Evolutionary conservation across 225 moss, liverwort and hornwort species (phyloP), one percentile per base, ranked within the genome.

Genomic region (Lunularia cruciata): DNA sequence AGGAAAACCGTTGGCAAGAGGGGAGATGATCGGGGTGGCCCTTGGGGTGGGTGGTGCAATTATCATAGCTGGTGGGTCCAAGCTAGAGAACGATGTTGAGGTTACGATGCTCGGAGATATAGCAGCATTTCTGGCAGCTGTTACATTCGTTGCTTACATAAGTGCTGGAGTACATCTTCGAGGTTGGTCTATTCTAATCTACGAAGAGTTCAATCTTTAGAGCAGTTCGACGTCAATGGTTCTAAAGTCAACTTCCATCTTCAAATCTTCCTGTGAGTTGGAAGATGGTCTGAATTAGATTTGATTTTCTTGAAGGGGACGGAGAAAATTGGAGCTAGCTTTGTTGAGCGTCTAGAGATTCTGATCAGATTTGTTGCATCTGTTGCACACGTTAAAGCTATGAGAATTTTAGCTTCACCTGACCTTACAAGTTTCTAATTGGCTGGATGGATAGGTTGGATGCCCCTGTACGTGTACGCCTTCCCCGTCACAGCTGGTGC

Each of bases 121-220:
- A 26, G 69, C 56, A 43, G 69, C 69, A 54, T 69, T 57, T 27
- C 38, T 69, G 5, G 82, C 67, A 23, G 84, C 94, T 36, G 0
- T 75, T 23, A 68, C 72, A n/a, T 86, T 89, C 57, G 89, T 89
- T 57, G 76, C 75, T 53, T 85, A 91, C 59, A 83, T 94, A 6
- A 86, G 83, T 46, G 86, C 84, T 37, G 94, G 94, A 31, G 74
- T n/a, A 52, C 76, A 78, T 64, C 79, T 94, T 18, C 74, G 90
- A 85, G 69, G 88, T 88, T 71, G 14, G 63, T 31, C 54, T 16
- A 14, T 0, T 2, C 9, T 49, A 49, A 10, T 40, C 63, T 9
- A 63, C 63, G 1, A n/a, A n/a, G n/a, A n/a, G n/a, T n/a, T n/a
- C n/a, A n/a, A n/a, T n/a, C n/a, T n/a, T n/a, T n/a, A n/a, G n/a